These are phyloP conservation scores for Urochloa ruziziensis DNA, from an alignment of 176 grass and related monocot genomes.

Conservation along the genomic window DNA sequence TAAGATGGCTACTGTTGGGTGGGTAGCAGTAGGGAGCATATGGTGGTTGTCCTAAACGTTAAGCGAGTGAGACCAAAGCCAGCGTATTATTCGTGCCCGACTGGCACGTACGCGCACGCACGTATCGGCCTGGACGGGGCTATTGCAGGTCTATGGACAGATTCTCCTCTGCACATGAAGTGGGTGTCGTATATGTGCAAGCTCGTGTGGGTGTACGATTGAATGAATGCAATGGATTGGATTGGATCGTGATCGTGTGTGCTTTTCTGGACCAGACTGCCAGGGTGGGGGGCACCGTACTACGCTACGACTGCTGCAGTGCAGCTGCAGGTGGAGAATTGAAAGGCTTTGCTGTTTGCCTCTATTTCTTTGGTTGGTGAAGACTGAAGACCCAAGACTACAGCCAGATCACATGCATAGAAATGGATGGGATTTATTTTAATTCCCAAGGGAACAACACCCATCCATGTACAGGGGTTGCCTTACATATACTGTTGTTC, in stretches of 20 bases:
- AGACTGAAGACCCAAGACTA: not conserved
- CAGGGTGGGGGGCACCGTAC: slow-evolving; percentile 2
- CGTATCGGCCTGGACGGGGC: not conserved
- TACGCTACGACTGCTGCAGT: not conserved
- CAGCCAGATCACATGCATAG: not conserved
- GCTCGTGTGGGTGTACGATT: not conserved
- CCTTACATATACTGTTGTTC: no score
- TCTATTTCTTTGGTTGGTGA: slow-evolving; percentile 18
- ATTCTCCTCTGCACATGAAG: not conserved
- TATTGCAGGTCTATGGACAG: no score
- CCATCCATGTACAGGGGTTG: not conserved
- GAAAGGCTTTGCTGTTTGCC: not conserved
- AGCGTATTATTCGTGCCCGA: not conserved
- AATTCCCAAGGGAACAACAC: not conserved
- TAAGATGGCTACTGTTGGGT: not conserved
- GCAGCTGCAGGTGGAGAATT: not conserved
- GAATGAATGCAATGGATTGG: not conserved
- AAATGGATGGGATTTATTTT: not conserved
- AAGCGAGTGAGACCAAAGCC: slow-evolving; percentile 29
- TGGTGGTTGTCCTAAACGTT: slow-evolving; percentile 28
- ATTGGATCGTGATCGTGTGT: not conserved
- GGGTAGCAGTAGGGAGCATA: not conserved
- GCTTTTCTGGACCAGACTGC: slow-evolving; percentile 39
- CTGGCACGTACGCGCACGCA: not conserved
- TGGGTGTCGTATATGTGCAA: no score